phyloP scores from a whole-genome alignment of 2,329 filamentous ascomycete species.

The Aspergillus sp. region DNA sequence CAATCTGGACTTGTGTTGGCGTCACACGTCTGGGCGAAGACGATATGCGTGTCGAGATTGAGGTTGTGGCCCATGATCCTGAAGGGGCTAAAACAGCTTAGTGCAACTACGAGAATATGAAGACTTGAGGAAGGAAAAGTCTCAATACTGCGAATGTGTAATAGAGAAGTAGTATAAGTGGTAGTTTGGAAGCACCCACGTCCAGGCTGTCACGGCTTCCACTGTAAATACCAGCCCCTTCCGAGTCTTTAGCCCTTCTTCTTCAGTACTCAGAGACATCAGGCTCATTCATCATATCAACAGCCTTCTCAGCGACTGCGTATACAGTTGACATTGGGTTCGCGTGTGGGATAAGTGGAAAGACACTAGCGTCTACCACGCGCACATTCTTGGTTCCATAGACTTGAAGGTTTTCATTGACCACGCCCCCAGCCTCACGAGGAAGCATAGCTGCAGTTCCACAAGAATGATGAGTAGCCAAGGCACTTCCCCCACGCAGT shows the following conservation, averaged over 20 bases:
- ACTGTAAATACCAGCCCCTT: too few species aligned
- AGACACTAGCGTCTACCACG: background rate
- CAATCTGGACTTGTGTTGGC: constrained; percentile 57
- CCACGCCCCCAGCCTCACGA: background rate
- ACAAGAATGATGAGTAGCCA: background rate
- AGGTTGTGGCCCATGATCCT: constrained; percentile 53
- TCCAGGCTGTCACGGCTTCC: too few species aligned
- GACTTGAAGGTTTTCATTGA: background rate
- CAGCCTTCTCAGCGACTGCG: background rate
- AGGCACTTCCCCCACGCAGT: too few species aligned
- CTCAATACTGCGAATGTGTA: too few species aligned
- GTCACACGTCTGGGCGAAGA: constrained; percentile 51
- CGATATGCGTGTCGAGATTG: constrained; percentile 61
- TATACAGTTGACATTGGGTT: background rate
- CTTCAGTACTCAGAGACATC: too few species aligned
- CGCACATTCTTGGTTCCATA: background rate
- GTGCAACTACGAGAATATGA: too few species aligned
- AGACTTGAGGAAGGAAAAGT: too few species aligned
- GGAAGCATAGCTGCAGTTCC: background rate
- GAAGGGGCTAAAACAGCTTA: too few species aligned
- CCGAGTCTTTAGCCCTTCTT: too few species aligned
- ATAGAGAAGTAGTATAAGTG: too few species aligned
- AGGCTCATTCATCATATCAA: background rate
- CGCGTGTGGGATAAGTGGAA: background rate
- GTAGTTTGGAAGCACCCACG: too few species aligned